These are phyloP conservation scores for Penicillium subrubescens DNA, from an alignment of 495 filamentous ascomycete genomes.

Conservation along the genomic window DNA sequence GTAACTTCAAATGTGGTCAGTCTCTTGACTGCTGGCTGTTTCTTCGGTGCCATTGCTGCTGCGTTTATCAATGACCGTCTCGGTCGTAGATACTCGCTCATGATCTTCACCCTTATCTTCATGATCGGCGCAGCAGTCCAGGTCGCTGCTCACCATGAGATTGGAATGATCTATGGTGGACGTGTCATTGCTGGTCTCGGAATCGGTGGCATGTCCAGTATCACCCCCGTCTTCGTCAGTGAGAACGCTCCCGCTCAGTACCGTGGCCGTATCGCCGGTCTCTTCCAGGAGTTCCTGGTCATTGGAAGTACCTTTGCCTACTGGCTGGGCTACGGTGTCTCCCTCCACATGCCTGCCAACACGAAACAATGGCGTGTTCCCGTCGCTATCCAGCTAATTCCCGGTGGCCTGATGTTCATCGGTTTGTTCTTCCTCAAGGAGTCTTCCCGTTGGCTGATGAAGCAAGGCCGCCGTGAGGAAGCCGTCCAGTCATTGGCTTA, in stretches of 20 bases:
- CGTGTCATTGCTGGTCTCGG: constrained; percentile 47
- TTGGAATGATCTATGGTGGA: constrained; percentile 44
- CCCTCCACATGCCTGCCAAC: constrained; percentile 40
- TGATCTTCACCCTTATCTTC: constrained; percentile 59
- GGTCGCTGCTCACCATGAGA: constrained; percentile 43
- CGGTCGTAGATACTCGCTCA: constrained; percentile 60
- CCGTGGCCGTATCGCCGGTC: constrained; percentile 46
- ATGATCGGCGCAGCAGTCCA: constrained; percentile 66
- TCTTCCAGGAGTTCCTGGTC: constrained; percentile 35
- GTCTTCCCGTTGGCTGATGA: constrained; percentile 59
- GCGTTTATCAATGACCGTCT: constrained; percentile 59
- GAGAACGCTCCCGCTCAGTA: constrained; percentile 46
- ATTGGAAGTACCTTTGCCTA: constrained; percentile 37
- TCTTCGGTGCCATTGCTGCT: constrained; percentile 65
- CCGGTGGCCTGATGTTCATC: constrained; percentile 50
- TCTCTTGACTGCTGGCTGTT: constrained; percentile 65
- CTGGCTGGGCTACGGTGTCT: constrained; percentile 57
- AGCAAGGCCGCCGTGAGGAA: constrained; percentile 46
- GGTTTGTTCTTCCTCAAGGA: constrained; percentile 55
- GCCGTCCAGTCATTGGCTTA: constrained; percentile 46
- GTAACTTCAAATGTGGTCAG: constrained; percentile 61
- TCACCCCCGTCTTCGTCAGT: constrained; percentile 53
- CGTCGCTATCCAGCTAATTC: constrained; percentile 55
- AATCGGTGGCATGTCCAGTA: constrained; percentile 49
- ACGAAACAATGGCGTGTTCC: constrained; percentile 57